phyloP scores from a whole-genome alignment of 2,329 filamentous ascomycete species.

The Exophiala xenobiotica region DNA sequence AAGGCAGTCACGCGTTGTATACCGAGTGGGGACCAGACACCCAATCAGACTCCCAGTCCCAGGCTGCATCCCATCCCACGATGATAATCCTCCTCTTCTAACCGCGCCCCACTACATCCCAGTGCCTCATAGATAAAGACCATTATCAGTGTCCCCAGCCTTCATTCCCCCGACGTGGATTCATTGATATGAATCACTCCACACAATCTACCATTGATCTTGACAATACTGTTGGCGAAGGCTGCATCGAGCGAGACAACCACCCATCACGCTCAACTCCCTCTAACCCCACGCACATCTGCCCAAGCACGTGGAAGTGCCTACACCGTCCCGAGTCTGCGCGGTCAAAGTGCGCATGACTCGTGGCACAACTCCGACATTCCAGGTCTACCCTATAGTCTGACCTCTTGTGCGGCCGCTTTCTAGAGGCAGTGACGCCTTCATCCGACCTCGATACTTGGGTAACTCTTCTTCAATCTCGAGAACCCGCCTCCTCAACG shows the following conservation, averaged over 20 bases:
- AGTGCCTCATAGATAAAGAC: constrained; percentile 22
- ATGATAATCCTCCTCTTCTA: constrained; percentile 4
- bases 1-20: background rate
- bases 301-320: constrained; percentile 20
- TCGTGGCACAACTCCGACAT: constrained; percentile 20
- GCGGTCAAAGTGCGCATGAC: constrained; percentile 24
- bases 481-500: background rate
- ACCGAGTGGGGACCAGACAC: background rate
- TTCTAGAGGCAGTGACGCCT: background rate
- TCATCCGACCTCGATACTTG: background rate
- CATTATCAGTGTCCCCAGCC: constrained; percentile 7
- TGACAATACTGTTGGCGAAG: no score
- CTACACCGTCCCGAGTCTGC: constrained; percentile 12
- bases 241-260: no score
- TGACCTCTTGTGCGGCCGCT: constrained; percentile 7
- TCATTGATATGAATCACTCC: background rate
- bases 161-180: background rate
- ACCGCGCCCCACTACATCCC: constrained; percentile 5
- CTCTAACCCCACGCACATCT: background rate
- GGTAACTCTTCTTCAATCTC: background rate
- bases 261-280: no score
- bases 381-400: constrained; percentile 7
- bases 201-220: no score
- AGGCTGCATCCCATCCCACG: constrained; percentile 1
- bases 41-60: background rate